Conservation (phyloP, 176 grass and related monocot species). For the Triticum aestivum region DNA sequence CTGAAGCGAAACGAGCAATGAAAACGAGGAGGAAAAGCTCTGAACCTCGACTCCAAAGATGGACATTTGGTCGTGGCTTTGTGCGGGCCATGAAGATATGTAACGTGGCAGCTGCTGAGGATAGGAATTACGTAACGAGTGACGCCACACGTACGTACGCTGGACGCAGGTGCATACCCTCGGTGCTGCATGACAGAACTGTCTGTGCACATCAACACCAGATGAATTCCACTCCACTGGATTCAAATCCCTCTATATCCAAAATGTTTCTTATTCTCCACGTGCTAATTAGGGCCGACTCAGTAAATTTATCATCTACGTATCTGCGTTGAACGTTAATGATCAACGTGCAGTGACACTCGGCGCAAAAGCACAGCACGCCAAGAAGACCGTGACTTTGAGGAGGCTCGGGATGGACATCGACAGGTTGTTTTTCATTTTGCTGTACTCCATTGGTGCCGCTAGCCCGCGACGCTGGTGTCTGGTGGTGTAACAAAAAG, state of each 20-base stretch:
- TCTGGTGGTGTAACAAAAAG: no score
- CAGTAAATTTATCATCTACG: not conserved
- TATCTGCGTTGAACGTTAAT: not conserved
- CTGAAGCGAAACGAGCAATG: not conserved
- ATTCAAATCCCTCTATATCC: not conserved
- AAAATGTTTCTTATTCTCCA: not conserved
- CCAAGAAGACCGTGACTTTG: not conserved
- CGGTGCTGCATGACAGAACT: not conserved
- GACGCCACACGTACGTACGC: no score
- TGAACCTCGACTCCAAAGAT: no score
- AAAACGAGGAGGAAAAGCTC: not conserved
- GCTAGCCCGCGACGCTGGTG: no score
- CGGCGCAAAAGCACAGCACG: not conserved
- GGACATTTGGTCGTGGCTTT: not conserved
- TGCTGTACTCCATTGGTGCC: no score
- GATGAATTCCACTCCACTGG: not conserved
- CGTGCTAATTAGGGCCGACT: not conserved
- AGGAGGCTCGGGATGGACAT: no score
- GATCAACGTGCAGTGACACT: not conserved
- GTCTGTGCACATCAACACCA: not conserved
- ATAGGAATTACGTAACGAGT: no score
- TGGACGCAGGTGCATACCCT: not conserved
- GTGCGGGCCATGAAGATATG: not conserved
- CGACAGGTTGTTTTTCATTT: no score
- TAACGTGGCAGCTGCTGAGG: not conserved